These are phyloP conservation scores for Aspergillus puulaauensis DNA, from an alignment of 2,329 filamentous ascomycete species.

Conservation along the genomic window DNA sequence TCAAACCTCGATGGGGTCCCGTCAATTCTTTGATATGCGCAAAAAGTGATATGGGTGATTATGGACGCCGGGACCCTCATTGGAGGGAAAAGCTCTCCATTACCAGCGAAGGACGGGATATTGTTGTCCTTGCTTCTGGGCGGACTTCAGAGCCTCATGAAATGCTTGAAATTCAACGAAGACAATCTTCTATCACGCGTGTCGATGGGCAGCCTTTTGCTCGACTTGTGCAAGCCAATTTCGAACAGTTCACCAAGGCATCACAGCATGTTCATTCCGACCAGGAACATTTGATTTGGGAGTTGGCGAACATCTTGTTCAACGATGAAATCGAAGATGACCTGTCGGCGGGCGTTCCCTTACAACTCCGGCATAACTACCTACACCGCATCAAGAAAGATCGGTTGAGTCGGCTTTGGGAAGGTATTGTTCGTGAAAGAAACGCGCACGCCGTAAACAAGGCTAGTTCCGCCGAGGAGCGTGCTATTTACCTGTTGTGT, in stretches of 20 bases:
- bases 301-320: constrained; percentile 82
- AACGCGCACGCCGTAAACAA: constrained; percentile 68
- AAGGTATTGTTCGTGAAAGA: constrained; percentile 53
- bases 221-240: constrained; percentile 33
- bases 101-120: constrained; percentile 33
- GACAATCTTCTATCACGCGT: constrained; percentile 46
- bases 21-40: constrained; percentile 71
- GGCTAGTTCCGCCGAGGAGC: constrained; percentile 70
- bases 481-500: constrained; percentile 76
- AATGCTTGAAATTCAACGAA: constrained; percentile 35
- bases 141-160: constrained; percentile 25
- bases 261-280: constrained; percentile 30
- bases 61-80: constrained; percentile 35
- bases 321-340: constrained; percentile 60
- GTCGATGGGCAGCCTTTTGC: constrained; percentile 61
- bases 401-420: constrained; percentile 45
- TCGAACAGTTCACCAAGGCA: constrained; percentile 32
- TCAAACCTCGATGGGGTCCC: constrained; percentile 77
- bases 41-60: constrained; percentile 39
- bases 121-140: constrained; percentile 29
- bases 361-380: constrained; percentile 39
- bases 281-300: constrained; percentile 65
- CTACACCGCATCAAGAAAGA: constrained; percentile 49
- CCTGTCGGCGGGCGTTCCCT: constrained; percentile 43
- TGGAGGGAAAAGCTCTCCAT: constrained; percentile 53